Evolutionary conservation across 1,284 basidiomycete species (phyloP), one percentile per base, ranked within the genome.

Genomic region (Apiotrichum mycotoxinovorans): DNA sequence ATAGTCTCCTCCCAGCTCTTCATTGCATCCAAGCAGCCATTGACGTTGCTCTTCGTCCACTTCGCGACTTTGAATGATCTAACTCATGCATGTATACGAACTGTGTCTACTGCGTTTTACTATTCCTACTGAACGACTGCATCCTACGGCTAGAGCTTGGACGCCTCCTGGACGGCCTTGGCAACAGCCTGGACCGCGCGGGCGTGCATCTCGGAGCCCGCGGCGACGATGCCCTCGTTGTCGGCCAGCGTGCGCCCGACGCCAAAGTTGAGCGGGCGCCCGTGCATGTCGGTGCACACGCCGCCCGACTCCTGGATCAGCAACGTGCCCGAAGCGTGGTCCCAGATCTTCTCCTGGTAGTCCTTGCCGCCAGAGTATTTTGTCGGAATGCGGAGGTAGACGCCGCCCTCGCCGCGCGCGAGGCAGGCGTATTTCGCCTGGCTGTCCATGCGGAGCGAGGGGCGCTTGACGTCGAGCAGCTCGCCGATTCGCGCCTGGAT

Each of bases 341-440:
- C 96, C 91, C 91, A 96, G 43, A 96, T 93, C 78, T 94, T 95
- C 75, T 95, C 92, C 60, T 80, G 74, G 73, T 94, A 95, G 15
- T 84, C 85, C 18, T 85, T 83, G 17, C 87, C 85, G 9, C 80
- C 76, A 53, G 68, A 73, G 65, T 77, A 79, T 58, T 76, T 77
- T 8, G 87, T 88, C 0, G 96, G 96, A 80, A 97, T 88, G 26
- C 95, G 83, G 52, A 98, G 80, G 77, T 99, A 98, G 37, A 87
- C 85, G 15, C 87, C 87, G 1, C 92, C 92, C 61, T 96, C 91
- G 0, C 93, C 92, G 42, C 94, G 81, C 2, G 87, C 85, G 18
- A 98, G 84, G 67, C 87, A 87, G 33, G 88, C 87, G 69, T 98
- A 98, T 79, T 98, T 98, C 10, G 93, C 93, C 77, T 98, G 95